phyloP scores from a whole-genome alignment of 2,329 filamentous ascomycete genomes.

The Rutstroemia sydowiana region DNA sequence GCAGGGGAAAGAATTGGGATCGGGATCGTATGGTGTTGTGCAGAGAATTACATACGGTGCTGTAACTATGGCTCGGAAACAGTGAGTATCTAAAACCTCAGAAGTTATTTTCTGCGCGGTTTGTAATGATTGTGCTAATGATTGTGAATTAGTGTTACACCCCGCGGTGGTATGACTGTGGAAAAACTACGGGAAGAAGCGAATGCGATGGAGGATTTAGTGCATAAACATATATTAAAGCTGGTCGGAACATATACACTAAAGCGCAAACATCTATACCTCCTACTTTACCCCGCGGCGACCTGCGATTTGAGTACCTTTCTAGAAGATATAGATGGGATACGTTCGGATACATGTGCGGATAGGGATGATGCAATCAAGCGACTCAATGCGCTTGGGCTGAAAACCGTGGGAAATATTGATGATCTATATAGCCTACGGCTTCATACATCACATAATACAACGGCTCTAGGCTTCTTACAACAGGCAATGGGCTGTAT shows the following conservation, averaged over 20 bases:
- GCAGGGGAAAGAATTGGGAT: conserved; percentile 32
- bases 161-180: conserved; percentile 28
- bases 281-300: conserved; percentile 42
- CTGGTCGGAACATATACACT: conserved; percentile 41
- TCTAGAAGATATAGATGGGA: conserved; percentile 37
- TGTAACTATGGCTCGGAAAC: conserved; percentile 40
- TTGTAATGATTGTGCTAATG: too few relatives aligned
- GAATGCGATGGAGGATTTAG: conserved; percentile 40
- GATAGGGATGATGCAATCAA: conserved; percentile 34
- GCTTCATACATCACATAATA: not conserved
- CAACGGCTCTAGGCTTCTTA: conserved; percentile 34
- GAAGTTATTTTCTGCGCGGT: not conserved
- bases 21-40: conserved; percentile 38
- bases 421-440: conserved; percentile 10
- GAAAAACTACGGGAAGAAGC: conserved; percentile 39
- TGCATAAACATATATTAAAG: conserved; percentile 42
- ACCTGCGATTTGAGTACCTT: conserved; percentile 39
- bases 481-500: conserved; percentile 39
- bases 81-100: conserved; percentile 17
- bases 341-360: conserved; percentile 35
- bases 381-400: conserved; percentile 34
- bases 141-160: conserved; percentile 13
- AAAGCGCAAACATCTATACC: conserved; percentile 35
- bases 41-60: conserved; percentile 35
- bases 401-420: conserved; percentile 30